phyloP scores from a whole-genome alignment of 305 asterid species.

The Fraxinus sp. region DNA sequence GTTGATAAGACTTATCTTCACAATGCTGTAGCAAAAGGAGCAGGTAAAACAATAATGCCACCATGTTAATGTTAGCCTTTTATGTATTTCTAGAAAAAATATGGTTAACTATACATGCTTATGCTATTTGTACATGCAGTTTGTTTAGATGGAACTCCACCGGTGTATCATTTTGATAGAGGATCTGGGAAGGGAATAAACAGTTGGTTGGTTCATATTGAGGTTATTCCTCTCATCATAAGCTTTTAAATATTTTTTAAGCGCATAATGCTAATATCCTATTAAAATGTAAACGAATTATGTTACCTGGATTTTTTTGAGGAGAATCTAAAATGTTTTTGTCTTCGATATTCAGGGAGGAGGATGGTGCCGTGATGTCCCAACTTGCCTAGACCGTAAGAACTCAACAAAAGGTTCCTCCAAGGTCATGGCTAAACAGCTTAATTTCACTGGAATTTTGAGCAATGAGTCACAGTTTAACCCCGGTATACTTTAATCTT shows the following conservation, averaged over 20 bases:
- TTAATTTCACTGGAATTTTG: conserved; percentile 75
- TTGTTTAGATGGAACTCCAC: conserved; percentile 82
- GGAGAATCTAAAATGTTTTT: not conserved
- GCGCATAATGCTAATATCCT: not conserved
- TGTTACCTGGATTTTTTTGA: not conserved
- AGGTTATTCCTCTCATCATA: conserved; percentile 26
- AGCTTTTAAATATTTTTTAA: not conserved
- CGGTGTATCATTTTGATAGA: conserved; percentile 62
- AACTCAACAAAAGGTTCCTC: conserved; percentile 72
- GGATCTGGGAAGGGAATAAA: conserved; percentile 63
- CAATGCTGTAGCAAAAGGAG: conserved; percentile 61
- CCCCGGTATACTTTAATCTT: conserved; percentile 55
- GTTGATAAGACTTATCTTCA: conserved; percentile 31
- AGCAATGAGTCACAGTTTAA: conserved; percentile 65
- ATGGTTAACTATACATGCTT: not conserved
- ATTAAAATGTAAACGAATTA: not conserved
- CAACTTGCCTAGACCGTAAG: conserved; percentile 59
- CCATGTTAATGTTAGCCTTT: not conserved
- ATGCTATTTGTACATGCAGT: conserved; percentile 30
- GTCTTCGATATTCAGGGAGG: conserved; percentile 57
- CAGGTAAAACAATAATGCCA: conserved; percentile 25
- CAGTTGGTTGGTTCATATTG: conserved; percentile 64
- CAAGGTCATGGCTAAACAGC: conserved; percentile 54
- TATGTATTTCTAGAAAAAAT: not conserved
- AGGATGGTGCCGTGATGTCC: conserved; percentile 65